Evolutionary conservation across 73 alveolate genomes (phyloP), one percentile per base, ranked within the genome.

Genomic region (Paramecium primaurelia): DNA sequence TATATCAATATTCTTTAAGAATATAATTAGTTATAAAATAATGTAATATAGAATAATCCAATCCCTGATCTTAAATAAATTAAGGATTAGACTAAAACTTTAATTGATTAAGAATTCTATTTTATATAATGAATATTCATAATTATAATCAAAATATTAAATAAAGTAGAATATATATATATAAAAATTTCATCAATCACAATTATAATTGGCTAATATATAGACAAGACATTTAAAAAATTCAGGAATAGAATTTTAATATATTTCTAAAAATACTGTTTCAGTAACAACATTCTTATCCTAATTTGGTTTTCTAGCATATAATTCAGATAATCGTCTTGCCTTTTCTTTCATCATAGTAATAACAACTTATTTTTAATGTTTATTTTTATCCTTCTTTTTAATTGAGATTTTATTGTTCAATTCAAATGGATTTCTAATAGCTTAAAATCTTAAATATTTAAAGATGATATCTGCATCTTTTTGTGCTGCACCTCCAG

Each of bases 401-500:
- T 64, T 64, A 0, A 51, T 11, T 32, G 51, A 32, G 12, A 64
- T 34, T 26, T 14, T 64, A 6, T 22, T 12, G 28, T 10, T 12
- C 22, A 64, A 10, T 14, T 64, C 84, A 64, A 64, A 64, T 32
- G 84, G 84, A 32, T 28, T 64, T 14, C 47, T 64, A 10, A 64
- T 64, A 32, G 42, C 20, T 10, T 28, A 14, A 34, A 64, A 64
- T 32, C 84, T 36, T 28, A 25, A 28, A 64, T 64, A 64, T 64
- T 38, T 73, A 73, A 73, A 73, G 14, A 73, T 73, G 1, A 73
- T 37, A 20, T 73, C 59, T 14, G 60, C 87, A 73, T 73, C 87
- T 37, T 37, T 73, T 40, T 34, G 7, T 20, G 87, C 87, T 36
- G 87, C 87, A 11, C 87, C 87, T 14, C 87, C 87, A 36, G 60